phyloP scores from a whole-genome alignment of 2,329 filamentous ascomycete species.

The Pseudogymnoascus sp. region DNA sequence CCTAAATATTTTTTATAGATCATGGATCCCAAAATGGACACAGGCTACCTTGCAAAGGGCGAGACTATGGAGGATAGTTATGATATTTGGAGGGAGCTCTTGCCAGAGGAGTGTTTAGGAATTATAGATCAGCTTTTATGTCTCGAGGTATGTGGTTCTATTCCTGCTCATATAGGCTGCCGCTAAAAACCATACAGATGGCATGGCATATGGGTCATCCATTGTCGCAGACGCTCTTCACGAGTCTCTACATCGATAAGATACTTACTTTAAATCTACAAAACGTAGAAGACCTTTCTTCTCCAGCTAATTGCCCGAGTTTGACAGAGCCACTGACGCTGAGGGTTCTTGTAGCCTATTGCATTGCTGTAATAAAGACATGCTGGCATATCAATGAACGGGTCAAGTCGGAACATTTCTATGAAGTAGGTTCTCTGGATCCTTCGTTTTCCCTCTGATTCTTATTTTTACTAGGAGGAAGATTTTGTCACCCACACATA shows the following conservation, averaged over 20 bases:
- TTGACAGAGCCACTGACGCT: constrained; percentile 43
- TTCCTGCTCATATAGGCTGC: background rate
- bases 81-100: constrained; percentile 59
- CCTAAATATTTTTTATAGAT: constrained; percentile 51
- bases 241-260: constrained; percentile 81
- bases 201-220: constrained; percentile 97
- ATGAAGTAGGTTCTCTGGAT: constrained; percentile 55
- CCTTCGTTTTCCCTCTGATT: background rate
- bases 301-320: constrained; percentile 12
- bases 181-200: constrained; percentile 51
- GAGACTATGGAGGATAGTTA: constrained; percentile 81
- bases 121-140: constrained; percentile 91
- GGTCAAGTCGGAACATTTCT: constrained; percentile 79
- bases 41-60: constrained; percentile 69
- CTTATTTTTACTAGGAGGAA: constrained; percentile 60
- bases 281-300: constrained; percentile 46
- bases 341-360: constrained; percentile 73
- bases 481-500: constrained; percentile 94
- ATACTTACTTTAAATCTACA: constrained; percentile 65
- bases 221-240: constrained; percentile 88
- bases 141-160: constrained; percentile 57
- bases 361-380: constrained; percentile 73
- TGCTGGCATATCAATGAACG: constrained; percentile 72
- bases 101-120: constrained; percentile 75
- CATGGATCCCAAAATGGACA: constrained; percentile 99